Base-by-base conservation (phyloP, 257 asterid species). In the Catharanthus roseus region DNA sequence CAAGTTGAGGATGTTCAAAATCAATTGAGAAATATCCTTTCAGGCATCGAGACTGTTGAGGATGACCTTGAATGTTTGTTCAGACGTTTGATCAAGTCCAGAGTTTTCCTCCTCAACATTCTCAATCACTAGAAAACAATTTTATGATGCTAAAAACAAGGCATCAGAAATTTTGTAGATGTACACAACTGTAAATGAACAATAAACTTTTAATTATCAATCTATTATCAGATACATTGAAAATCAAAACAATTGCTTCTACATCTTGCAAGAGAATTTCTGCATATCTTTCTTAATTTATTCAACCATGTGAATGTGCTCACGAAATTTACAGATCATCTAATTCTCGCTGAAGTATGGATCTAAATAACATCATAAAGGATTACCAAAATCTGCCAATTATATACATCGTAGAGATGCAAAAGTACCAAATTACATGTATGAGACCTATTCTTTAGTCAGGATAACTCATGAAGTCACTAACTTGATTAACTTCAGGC, bases 1-100 rank as follows among this genome's bases (percentile, higher is more conserved):
- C 57, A 80, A 55, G 50, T 78, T 34, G 39, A 57, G 64, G 39
- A 16, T 26, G 23, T 28, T 57, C 67, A 71, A 50, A 79, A 44
- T 23, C 78, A 75, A 51, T 44, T 85, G 55, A 68, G 62, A 61
- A 69, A 69, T 72, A 79, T 81, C 75, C 84, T 81, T 19, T 49
- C 77, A 7, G 50, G 67, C 78, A 79, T 81, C 72, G 58, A 62
- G 47, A 67, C 18, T 6, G 57, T 81, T 54, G 84, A 83, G 73
- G 77, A 83, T 29, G 81, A 74, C 24, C 70, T 83, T 0, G 84
- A 81, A 65, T 72, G 64, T 29, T 51, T 81, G 71, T 42, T 65
- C 10, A 65, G 55, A 6, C 23, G 55, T 42, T 42, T 65, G 55
- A 65, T 65, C 2, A 65, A 65, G 34, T 65, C 83, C 31, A 70